phyloP scores from a whole-genome alignment of 1,284 basidiomycete species.

The Heterobasidion irregulare region DNA sequence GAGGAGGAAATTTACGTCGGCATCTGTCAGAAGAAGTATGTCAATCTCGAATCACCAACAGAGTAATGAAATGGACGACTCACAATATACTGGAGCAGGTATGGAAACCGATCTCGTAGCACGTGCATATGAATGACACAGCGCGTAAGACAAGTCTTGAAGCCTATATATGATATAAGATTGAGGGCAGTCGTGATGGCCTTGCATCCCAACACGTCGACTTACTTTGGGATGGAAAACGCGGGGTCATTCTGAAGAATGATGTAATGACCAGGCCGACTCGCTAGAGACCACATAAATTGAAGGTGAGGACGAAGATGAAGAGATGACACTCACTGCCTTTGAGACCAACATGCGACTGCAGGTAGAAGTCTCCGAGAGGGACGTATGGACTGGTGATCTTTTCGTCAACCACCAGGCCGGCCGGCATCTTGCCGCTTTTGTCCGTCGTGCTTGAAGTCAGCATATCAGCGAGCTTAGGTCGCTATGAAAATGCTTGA shows the following conservation, averaged over 20 bases:
- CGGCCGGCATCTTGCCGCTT: background rate
- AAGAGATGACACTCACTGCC: background rate
- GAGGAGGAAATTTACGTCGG: background rate
- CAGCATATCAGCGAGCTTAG: background rate
- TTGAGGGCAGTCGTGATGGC: background rate
- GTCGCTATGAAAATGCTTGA: background rate
- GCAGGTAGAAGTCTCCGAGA: background rate
- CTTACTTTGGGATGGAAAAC: no score
- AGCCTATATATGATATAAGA: background rate
- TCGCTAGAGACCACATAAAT: background rate
- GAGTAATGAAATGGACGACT: background rate
- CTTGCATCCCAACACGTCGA: no score
- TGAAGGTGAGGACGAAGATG: background rate
- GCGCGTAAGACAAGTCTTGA: slow-evolving; percentile 9
- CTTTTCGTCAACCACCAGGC: background rate
- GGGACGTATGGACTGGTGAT: background rate
- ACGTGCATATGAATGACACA: slow-evolving; percentile 8
- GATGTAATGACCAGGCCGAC: background rate
- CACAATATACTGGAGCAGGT: slow-evolving; percentile 10
- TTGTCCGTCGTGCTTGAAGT: background rate
- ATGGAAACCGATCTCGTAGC: slow-evolving; percentile 12
- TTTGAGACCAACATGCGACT: background rate
- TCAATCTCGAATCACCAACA: background rate
- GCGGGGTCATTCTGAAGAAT: background rate
- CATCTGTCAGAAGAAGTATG: background rate